Base-by-base conservation (phyloP, 2,329 filamentous ascomycete genomes). In the Exophiala xenobiotica region DNA sequence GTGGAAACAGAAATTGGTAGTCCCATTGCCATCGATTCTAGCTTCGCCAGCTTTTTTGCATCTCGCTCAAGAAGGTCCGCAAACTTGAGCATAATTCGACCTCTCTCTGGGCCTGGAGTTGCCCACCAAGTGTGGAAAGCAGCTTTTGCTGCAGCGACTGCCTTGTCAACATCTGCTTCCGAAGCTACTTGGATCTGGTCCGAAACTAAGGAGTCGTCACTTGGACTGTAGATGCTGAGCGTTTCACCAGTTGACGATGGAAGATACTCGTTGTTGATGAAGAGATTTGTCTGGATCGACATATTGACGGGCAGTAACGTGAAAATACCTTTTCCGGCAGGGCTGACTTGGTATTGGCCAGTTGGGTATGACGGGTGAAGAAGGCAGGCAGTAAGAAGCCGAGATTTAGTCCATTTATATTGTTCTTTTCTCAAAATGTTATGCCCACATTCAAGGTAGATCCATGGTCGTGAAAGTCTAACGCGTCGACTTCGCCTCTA, bases 1-100 rank as follows among this genome's bases (percentile, higher is more conserved):
- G 75, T 76, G 11, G 68, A 71, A 14, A 83, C 79, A 2, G 74
- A 69, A 67, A 87, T 87, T 3, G 86, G 84, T 68, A 90, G 90
- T 54, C 72, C 72, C 24, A 63, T 66, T 22, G 67, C 60, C 50
- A 63, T 60, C 2, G 63, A 58, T 8, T 66, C 64, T 19, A 67
- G 59, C 8, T 52, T 61, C 3, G 65, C 65, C 7, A 67, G 51
- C 41, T 53, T 49, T 22, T 66, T 60, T 35, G 46, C 45, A 24
- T 66, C 48, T 29, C 64, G 33, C 8, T 67, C 63, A 19, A 65
- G 40, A 39, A 67, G 54, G 40, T 65, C 63, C 12, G 65, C 83
- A 23, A 91, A 79, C 66, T 66, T 64, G 22, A 48, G 46, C 51
- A 63, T 57, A 22, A 61, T 44, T 23, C 26, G 51, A 19, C 56